These are phyloP conservation scores for Rhododendron mucronatum DNA, from an alignment of 148 eudicot species.

Conservation along the genomic window DNA sequence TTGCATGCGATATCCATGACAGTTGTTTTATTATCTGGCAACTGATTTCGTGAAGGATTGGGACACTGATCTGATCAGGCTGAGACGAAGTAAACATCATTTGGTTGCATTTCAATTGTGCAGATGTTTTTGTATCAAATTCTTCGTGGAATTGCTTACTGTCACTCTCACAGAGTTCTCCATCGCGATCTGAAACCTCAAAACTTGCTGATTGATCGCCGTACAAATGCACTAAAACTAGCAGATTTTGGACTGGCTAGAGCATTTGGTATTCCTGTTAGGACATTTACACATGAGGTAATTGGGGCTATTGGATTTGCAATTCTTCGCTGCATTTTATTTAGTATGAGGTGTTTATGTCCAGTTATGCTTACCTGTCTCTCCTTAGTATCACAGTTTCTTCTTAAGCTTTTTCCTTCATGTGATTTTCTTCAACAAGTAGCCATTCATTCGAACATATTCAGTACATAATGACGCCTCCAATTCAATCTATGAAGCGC, in stretches of 20 bases:
- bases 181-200: slow-evolving; percentile 97
- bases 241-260: slow-evolving; percentile 98
- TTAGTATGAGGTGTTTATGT: neutral
- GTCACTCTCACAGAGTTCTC: slow-evolving; percentile 97
- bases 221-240: slow-evolving; percentile 84
- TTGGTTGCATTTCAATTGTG: slow-evolving; percentile 14
- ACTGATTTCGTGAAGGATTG: neutral
- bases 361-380: neutral
- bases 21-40: slow-evolving; percentile 6
- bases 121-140: slow-evolving; percentile 90
- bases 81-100: neutral
- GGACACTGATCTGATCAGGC: neutral
- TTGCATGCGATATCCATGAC: neutral
- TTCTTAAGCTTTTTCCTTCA: neutral
- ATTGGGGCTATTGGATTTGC: neutral
- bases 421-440: neutral
- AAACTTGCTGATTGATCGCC: slow-evolving; percentile 84
- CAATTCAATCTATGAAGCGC: neutral
- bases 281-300: slow-evolving; percentile 31
- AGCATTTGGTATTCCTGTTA: slow-evolving; percentile 55
- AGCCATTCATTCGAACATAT: neutral
- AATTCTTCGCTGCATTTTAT: neutral
- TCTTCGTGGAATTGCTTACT: slow-evolving; percentile 92
- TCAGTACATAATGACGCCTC: neutral
- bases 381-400: neutral